Percentiles rank a stretch among this genome's conserved stretches.
Conservation (phyloP, 2,329 filamentous ascomycete species). For the Graphilbum fragrans region DNA sequence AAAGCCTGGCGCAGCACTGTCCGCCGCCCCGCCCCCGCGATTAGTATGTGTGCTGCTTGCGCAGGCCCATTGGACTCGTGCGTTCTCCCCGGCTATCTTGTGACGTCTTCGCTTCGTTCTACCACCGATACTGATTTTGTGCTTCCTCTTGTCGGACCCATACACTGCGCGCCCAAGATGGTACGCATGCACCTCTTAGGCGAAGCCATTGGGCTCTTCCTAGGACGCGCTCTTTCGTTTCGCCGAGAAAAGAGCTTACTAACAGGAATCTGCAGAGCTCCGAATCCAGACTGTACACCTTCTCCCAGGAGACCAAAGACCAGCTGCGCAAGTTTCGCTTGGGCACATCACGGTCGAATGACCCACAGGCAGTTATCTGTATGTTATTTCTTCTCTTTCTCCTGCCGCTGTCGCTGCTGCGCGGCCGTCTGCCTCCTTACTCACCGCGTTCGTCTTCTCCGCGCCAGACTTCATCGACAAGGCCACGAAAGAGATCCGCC, state of each 20-base stretch:
- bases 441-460: neutral
- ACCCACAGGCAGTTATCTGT: conserved; percentile 91
- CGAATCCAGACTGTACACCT: conserved; percentile 82
- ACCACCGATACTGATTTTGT: conserved; percentile 13
- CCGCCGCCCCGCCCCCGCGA: too few species aligned
- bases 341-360: conserved; percentile 73
- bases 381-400: conserved; percentile 31
- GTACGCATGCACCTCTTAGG: too few species aligned
- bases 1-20: too few species aligned
- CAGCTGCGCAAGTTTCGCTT: conserved; percentile 91
- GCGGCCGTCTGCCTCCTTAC: neutral
- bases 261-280: conserved; percentile 49
- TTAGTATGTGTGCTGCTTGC: too few species aligned
- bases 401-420: neutral
- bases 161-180: too few species aligned
- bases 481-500: conserved; percentile 77
- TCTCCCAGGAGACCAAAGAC: conserved; percentile 81
- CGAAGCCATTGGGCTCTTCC: too few species aligned
- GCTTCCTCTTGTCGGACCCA: too few species aligned
- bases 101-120: too few species aligned
- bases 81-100: too few species aligned
- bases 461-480: conserved; percentile 64
- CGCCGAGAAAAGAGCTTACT: too few species aligned
- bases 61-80: too few species aligned
- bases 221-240: too few species aligned